Evolutionary conservation across 1,139 yeast species (phyloP).

Genomic region (Zygoascus meyerae): DNA sequence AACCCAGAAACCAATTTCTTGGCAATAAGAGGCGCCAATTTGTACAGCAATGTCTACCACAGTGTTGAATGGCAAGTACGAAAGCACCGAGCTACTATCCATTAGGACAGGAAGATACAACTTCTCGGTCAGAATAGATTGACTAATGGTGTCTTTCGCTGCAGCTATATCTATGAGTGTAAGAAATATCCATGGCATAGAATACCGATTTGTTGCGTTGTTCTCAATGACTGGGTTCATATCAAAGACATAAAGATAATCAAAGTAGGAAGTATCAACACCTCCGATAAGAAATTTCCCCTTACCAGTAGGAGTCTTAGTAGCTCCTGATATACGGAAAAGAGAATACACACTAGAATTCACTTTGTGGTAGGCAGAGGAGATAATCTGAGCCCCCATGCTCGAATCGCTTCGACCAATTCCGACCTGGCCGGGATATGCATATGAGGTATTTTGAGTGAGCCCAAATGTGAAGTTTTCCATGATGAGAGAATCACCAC

Average conservation of each 20-base stretch:
- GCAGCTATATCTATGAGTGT: slow-evolving; percentile 52
- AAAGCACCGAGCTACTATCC: slow-evolving; percentile 52
- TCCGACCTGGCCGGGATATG: slow-evolving; percentile 22
- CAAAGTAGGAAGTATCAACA: slow-evolving; percentile 19
- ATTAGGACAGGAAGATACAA: slow-evolving; percentile 50
- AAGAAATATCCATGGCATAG: slow-evolving; percentile 44
- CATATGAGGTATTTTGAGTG: slow-evolving; percentile 15
- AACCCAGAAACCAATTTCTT: slow-evolving; percentile 52
- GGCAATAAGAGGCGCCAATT: slow-evolving; percentile 60
- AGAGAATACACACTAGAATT: slow-evolving; percentile 17
- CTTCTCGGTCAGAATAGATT: slow-evolving; percentile 36
- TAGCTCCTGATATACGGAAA: slow-evolving; percentile 3
- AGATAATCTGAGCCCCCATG: slow-evolving; percentile 12
- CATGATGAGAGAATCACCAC: slow-evolving; percentile 10
- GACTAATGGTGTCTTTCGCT: slow-evolving; percentile 29
- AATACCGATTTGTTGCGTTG: neutral
- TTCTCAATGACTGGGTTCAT: slow-evolving; percentile 12
- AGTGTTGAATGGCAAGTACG: slow-evolving; percentile 53
- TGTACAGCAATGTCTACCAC: slow-evolving; percentile 67
- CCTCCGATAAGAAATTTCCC: slow-evolving; percentile 23
- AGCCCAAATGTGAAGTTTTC: slow-evolving; percentile 19
- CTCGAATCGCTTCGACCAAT: slow-evolving; percentile 16
- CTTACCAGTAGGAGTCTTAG: slow-evolving; percentile 3
- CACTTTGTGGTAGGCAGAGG: slow-evolving; percentile 12
- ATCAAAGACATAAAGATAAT: slow-evolving; percentile 19